Base-by-base conservation (phyloP, 306 rosid species). In the Vigna angularis region DNA sequence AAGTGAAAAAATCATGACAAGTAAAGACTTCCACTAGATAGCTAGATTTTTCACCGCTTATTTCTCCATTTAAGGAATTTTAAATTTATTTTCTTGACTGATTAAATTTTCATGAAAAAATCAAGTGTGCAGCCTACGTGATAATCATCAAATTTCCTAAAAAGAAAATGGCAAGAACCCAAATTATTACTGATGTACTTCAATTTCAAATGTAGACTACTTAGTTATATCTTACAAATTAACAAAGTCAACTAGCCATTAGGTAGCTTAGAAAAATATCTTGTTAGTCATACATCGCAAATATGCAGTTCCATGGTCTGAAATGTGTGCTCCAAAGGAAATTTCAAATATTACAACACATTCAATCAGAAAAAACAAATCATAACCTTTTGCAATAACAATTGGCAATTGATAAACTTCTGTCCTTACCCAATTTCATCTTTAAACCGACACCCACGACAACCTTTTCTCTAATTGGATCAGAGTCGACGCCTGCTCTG, bases 291-390 rank as follows among this genome's bases (percentile, higher is more conserved):
- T 16, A 95, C 99, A 81, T 79, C 86, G 89, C 73, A 95, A 78
- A 88, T 82, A 84, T 66, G 85, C 28, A 47, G 93, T 87, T 83
- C 99, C 99, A 18, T 88, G 74, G 72, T 95, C 99, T 28, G 98
- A 84, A 79, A 93, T 91, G 42, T 82, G 96, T 62, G 99, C 98
- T 73, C 98, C 99, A 67, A 95, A 93, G 66, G 18, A 18, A 18
- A 18, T 18, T 18, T 18, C 18, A 18, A 18, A 18, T 18, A 18
- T 18, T 18, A 18, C 18, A 0, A 18, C 18, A 18, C 18, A 18
- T 18, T 18, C 18, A 18, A 18, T 18, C 18, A 18, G 18, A 18
- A 18, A 18, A 18, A 18, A 18, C 18, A 18, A 18, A 18, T 18
- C 18, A 0, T 18, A 18, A 18, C 18, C 18, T 18, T 18, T 18